Conservation (phyloP, 192 early-diverging fungal genomes). For the Rhizophagus sp. region DNA sequence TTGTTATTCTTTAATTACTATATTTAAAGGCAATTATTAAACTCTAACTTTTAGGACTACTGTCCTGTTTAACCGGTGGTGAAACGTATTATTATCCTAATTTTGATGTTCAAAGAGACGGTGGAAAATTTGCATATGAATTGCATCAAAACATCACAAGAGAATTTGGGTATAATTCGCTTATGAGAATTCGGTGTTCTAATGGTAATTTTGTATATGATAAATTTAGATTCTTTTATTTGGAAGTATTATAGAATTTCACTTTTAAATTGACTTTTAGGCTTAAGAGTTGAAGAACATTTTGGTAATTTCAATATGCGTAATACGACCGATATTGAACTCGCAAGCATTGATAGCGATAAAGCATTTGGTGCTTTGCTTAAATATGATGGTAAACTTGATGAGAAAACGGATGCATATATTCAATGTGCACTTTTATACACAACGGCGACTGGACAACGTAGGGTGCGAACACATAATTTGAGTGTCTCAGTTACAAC, state of each 20-base stretch:
- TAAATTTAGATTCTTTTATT: neutral
- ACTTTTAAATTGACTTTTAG: slow-evolving; percentile 32
- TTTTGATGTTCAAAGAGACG: slow-evolving; percentile 78
- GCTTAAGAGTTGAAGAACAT: slow-evolving; percentile 80
- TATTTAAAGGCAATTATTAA: too few relatives aligned
- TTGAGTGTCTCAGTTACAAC: slow-evolving; percentile 74
- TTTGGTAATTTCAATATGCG: slow-evolving; percentile 94
- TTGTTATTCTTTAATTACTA: too few relatives aligned
- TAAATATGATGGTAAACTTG: slow-evolving; percentile 87
- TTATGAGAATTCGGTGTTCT: slow-evolving; percentile 88
- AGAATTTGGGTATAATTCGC: slow-evolving; percentile 83
- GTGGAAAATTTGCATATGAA: slow-evolving; percentile 70
- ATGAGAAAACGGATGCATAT: slow-evolving; percentile 76
- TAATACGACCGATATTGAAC: slow-evolving; percentile 89
- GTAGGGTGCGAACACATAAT: slow-evolving; percentile 93
- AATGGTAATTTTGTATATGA: slow-evolving; percentile 55
- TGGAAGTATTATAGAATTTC: neutral
- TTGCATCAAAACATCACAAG: slow-evolving; percentile 69
- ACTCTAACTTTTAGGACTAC: slow-evolving; percentile 46
- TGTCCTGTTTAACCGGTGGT: slow-evolving; percentile 87
- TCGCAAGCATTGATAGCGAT: slow-evolving; percentile 85
- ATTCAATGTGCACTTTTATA: slow-evolving; percentile 96
- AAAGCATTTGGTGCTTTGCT: slow-evolving; percentile 81
- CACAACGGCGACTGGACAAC: slow-evolving; percentile 84
- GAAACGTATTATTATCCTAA: slow-evolving; percentile 79